phyloP scores from a whole-genome alignment of 306 rosid genomes.

The Echinosophora koreensis region DNA sequence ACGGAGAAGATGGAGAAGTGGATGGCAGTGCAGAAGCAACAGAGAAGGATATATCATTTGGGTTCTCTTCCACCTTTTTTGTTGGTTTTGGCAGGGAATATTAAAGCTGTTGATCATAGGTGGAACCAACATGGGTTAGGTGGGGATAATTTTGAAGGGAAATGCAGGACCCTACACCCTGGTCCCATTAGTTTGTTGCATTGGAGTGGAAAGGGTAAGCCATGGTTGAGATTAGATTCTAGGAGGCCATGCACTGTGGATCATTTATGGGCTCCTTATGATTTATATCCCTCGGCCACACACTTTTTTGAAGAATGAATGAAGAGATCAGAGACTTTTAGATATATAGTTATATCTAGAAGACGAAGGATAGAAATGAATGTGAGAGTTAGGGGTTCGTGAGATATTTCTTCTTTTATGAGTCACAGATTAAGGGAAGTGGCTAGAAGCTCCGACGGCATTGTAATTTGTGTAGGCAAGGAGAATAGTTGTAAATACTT shows the following conservation, averaged over 20 bases:
- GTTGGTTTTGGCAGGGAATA: constrained; percentile 58
- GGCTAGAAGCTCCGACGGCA: not conserved
- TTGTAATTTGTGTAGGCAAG: constrained; percentile 23
- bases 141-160: constrained; percentile 61
- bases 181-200: constrained; percentile 60
- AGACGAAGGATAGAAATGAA: not conserved
- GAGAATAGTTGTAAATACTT: constrained; percentile 17
- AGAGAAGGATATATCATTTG: constrained; percentile 53
- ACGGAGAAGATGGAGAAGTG: constrained; percentile 53
- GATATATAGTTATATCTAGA: not conserved
- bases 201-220: constrained; percentile 68
- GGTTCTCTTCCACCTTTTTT: constrained; percentile 62
- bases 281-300: constrained; percentile 54
- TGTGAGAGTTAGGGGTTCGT: too few species aligned
- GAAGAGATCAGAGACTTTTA: not conserved
- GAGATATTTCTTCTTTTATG: too few species aligned
- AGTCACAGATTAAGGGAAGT: too few species aligned
- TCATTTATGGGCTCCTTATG: constrained; percentile 58
- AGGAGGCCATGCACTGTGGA: constrained; percentile 52
- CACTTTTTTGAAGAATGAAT: constrained; percentile 51
- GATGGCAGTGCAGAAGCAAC: constrained; percentile 55
- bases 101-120: constrained; percentile 54
- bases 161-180: constrained; percentile 55
- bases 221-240: constrained; percentile 61
- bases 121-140: constrained; percentile 65